Evolutionary conservation across 2,329 filamentous ascomycete species (phyloP).

Genomic region (Diaporthe sp.): DNA sequence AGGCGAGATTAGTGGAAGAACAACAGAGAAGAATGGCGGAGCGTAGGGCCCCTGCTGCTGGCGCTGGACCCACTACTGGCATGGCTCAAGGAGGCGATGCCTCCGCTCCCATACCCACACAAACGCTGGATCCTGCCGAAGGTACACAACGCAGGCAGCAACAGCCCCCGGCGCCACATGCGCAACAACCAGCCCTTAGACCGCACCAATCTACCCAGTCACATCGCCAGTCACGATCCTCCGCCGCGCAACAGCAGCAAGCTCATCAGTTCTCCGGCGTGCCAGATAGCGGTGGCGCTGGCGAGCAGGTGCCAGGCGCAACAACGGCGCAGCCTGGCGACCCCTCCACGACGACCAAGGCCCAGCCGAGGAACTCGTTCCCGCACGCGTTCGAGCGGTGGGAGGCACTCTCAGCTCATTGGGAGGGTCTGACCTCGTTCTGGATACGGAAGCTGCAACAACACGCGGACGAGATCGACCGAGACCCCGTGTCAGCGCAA

Average conservation of each 20-base stretch:
- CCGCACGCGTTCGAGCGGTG: slow-evolving; percentile 98
- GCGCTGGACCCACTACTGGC: slow-evolving; percentile 51
- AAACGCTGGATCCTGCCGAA: slow-evolving; percentile 50
- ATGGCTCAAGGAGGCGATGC: slow-evolving; percentile 45
- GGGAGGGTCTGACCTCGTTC: slow-evolving; percentile 97
- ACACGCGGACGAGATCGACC: slow-evolving; percentile 86
- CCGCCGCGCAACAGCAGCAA: slow-evolving; percentile 47
- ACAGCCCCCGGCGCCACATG: slow-evolving; percentile 42
- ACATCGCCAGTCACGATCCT: slow-evolving; percentile 43
- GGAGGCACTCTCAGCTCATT: slow-evolving; percentile 97
- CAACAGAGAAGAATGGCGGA: slow-evolving; percentile 71
- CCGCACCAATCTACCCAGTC: slow-evolving; percentile 42
- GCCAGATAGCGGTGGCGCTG: slow-evolving; percentile 28
- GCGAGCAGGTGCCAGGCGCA: slow-evolving; percentile 37
- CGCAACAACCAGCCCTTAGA: slow-evolving; percentile 41
- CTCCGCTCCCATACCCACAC: slow-evolving; percentile 45
- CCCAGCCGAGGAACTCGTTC: slow-evolving; percentile 77
- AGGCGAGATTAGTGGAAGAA: slow-evolving; percentile 68
- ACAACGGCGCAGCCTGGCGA: slow-evolving; percentile 50
- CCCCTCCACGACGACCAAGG: slow-evolving; percentile 50
- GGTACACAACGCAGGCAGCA: slow-evolving; percentile 52
- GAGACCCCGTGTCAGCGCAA: slow-evolving; percentile 87
- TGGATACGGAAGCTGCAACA: slow-evolving; percentile 96
- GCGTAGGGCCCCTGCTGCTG: slow-evolving; percentile 70
- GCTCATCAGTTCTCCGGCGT: slow-evolving; percentile 45